Conservation (phyloP, 2,329 filamentous ascomycete species). For the Fusarium sp. region DNA sequence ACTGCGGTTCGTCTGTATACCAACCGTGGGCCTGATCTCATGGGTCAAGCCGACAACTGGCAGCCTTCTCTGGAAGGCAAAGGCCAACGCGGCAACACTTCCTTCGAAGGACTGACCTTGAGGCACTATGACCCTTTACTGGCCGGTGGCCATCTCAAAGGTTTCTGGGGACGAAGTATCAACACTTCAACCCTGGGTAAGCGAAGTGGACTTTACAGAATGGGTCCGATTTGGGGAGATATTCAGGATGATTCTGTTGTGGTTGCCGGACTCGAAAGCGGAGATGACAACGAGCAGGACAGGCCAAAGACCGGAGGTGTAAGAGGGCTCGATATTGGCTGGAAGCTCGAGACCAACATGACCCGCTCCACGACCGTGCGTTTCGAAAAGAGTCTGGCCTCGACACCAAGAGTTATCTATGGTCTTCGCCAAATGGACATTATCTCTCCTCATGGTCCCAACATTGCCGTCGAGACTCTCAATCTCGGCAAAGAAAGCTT, state of each 20-base stretch:
- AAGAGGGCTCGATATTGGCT: neutral
- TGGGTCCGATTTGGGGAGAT: constrained; percentile 7
- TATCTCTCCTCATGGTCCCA: neutral
- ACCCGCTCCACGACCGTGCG: neutral
- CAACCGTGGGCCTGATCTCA: neutral
- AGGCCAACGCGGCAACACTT: neutral
- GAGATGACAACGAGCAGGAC: neutral
- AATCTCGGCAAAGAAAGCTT: neutral
- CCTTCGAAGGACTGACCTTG: neutral
- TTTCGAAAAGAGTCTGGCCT: neutral
- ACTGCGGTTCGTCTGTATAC: neutral
- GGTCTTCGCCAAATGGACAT: neutral
- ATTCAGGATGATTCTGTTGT: neutral
- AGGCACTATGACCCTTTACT: neutral
- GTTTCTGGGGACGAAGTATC: constrained; percentile 7
- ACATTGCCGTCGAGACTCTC: neutral
- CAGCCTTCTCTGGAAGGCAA: neutral
- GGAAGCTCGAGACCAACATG: neutral
- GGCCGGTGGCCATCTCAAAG: neutral
- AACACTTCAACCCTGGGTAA: constrained; percentile 1
- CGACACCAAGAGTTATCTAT: neutral
- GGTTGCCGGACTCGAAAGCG: neutral
- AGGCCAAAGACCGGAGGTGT: neutral
- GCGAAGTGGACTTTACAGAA: neutral
- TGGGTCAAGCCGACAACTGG: neutral